Evolutionary conservation across 1,284 basidiomycete species (phyloP), one percentile per base, ranked within the genome.

Genomic region (Ganoderma meredithae): DNA sequence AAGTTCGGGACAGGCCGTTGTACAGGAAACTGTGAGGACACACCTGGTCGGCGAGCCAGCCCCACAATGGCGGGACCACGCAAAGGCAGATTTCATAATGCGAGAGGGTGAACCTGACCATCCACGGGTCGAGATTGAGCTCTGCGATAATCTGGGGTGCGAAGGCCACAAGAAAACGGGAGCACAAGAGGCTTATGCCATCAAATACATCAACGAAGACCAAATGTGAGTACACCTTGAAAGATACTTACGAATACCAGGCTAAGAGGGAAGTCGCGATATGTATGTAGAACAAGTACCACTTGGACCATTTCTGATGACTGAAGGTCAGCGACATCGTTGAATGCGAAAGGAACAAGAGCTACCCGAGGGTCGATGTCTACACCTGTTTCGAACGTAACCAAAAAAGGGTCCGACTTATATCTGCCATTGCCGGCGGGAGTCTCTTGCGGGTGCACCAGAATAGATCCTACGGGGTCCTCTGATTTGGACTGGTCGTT

Each of bases 71-170:
- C 15, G 65, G 55, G 13, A 43, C 65, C 1, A 62, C 22, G 22
- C 65, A 66, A 40, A 58, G 62, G 52, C 49, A 47, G 31, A 66
- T 40, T 9, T 55, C 55, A 40, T 52, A 66, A 25, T 56, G 62
- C 5, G 65, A 58, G 41, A 66, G 40, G 19, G 53, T 31, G 27
- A 66, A 53, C 40, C 22, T 40, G 15, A 66, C 36, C 43, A 62
- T 40, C 22, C 43, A 49, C 19, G 27, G 12, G 12, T 33, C 39
- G 5, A 66, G 44, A 3, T 31, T 62, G 19, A 62, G 62, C 39
- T 66, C 61, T 7, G 36, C 19, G 5, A 40, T 33, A 15, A 66
- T 43, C 43, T 61, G 40, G 36, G 36, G 19, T 12, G 52, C 60
- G 52, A 62, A 66, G 6, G 39, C 39, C 22, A 39, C 39, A 43